A percentile compares a stretch with the other conserved stretches of the same genome.
phyloP scores from a whole-genome alignment of 805 yeast genomes.

The Candida ponderosae region DNA sequence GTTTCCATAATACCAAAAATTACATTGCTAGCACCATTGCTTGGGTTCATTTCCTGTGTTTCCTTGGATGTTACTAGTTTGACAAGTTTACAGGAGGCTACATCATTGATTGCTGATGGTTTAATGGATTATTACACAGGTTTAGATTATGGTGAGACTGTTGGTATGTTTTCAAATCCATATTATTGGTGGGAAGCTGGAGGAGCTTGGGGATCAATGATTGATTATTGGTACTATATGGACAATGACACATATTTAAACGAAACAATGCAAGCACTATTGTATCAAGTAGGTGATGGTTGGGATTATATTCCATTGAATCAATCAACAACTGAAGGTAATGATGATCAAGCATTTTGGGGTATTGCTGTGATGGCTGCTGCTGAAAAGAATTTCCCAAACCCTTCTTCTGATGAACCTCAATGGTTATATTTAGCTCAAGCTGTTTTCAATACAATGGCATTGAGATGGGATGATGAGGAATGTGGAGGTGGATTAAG shows the following conservation, averaged over 20 bases:
- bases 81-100: conserved; percentile 33
- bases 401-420: conserved; percentile 50
- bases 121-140: conserved; percentile 72
- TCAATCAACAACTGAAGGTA: conserved; percentile 81
- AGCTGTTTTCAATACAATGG: conserved; percentile 83
- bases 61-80: conserved; percentile 22
- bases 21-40: not conserved
- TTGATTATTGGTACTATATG: conserved; percentile 65
- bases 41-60: conserved; percentile 6
- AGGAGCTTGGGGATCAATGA: conserved; percentile 51
- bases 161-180: conserved; percentile 67
- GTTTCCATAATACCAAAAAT: not conserved
- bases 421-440: conserved; percentile 76
- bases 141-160: conserved; percentile 48
- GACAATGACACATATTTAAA: conserved; percentile 56
- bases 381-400: conserved; percentile 74
- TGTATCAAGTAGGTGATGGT: conserved; percentile 57
- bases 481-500: conserved; percentile 73
- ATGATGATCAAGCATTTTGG: conserved; percentile 94
- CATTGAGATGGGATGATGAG: conserved; percentile 63
- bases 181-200: conserved; percentile 95
- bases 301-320: conserved; percentile 71
- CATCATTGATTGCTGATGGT: conserved; percentile 54
- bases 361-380: conserved; percentile 82
- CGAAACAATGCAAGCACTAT: conserved; percentile 46